Percentiles rank a stretch among this genome's conserved stretches.
These are phyloP conservation scores for Phytopythium montanum DNA, from an alignment of 352 stramenopile genomes.

Conservation along the genomic window DNA sequence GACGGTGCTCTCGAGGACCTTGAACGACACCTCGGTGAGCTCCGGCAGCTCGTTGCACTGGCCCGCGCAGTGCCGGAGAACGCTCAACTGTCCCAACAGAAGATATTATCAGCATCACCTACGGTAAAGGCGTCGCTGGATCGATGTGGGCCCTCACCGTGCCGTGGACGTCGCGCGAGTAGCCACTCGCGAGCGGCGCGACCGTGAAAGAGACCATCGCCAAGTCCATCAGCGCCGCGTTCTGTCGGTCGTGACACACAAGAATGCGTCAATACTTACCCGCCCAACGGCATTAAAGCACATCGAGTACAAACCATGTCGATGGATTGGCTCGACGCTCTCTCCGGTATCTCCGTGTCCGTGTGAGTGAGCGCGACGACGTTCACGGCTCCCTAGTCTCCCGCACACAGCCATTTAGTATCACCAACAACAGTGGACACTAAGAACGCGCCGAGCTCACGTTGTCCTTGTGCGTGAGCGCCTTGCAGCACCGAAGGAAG, in stretches of 20 bases:
- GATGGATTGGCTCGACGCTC: slow-evolving; percentile 5
- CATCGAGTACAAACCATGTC: neutral
- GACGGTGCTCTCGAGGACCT: slow-evolving; percentile 69
- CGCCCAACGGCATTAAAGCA: neutral
- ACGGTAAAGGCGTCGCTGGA: neutral
- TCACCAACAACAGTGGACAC: neutral
- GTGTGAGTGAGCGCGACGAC: slow-evolving; percentile 56
- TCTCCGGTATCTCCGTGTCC: slow-evolving; percentile 32
- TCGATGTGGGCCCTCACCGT: slow-evolving; percentile 29
- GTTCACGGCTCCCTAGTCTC: slow-evolving; percentile 30
- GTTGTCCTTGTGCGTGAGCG: slow-evolving; percentile 44
- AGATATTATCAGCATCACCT: neutral
- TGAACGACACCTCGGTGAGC: slow-evolving; percentile 42
- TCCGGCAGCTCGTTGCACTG: slow-evolving; percentile 14
- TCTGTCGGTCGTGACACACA: slow-evolving; percentile 16
- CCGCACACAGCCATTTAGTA: too few species aligned
- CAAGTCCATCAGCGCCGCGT: slow-evolving; percentile 44
- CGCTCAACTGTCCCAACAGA: slow-evolving; percentile 27
- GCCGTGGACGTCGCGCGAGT: slow-evolving; percentile 75
- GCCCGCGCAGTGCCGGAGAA: slow-evolving; percentile 17
- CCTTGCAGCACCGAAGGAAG: slow-evolving; percentile 66
- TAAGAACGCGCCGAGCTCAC: slow-evolving; percentile 12
- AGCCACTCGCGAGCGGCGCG: slow-evolving; percentile 56
- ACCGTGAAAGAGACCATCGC: slow-evolving; percentile 47
- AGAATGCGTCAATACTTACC: neutral